Conservation (phyloP, 2,329 filamentous ascomycete genomes). For the Acephala macrosclerotiorum region DNA sequence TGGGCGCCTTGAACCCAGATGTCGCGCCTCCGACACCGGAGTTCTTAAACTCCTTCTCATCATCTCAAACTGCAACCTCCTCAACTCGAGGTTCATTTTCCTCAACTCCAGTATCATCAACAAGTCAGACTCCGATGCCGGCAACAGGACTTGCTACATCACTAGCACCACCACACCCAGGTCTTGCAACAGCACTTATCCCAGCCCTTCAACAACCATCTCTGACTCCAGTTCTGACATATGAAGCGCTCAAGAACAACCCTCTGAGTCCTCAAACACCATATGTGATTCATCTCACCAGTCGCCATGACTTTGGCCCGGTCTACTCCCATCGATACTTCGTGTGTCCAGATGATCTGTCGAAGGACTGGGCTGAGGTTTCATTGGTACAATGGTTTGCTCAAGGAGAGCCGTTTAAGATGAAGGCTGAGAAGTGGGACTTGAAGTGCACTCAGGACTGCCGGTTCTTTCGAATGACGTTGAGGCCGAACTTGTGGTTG, state of each 20-base stretch:
- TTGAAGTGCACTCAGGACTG: slow-evolving; percentile 37
- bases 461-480: slow-evolving; percentile 38
- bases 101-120: background rate
- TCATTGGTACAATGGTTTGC: slow-evolving; percentile 39
- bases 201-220: slow-evolving; percentile 15
- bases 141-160: background rate
- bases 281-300: slow-evolving; percentile 39
- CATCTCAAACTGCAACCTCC: background rate
- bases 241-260: slow-evolving; percentile 35
- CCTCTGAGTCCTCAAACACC: slow-evolving; percentile 32
- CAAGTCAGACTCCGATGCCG: background rate
- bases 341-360: slow-evolving; percentile 31
- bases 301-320: slow-evolving; percentile 37
- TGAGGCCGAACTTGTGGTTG: slow-evolving; percentile 38
- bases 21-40: background rate
- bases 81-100: background rate
- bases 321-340: slow-evolving; percentile 42
- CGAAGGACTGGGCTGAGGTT: slow-evolving; percentile 39
- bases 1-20: background rate
- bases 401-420: slow-evolving; percentile 34
- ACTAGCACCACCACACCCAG: slow-evolving; percentile 8
- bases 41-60: background rate
- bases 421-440: slow-evolving; percentile 41
- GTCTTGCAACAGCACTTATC: slow-evolving; percentile 1
- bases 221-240: slow-evolving; percentile 29